These are phyloP conservation scores for Tulasnella sp. DNA, from an alignment of 768 basidiomycete genomes.

Conservation along the genomic window DNA sequence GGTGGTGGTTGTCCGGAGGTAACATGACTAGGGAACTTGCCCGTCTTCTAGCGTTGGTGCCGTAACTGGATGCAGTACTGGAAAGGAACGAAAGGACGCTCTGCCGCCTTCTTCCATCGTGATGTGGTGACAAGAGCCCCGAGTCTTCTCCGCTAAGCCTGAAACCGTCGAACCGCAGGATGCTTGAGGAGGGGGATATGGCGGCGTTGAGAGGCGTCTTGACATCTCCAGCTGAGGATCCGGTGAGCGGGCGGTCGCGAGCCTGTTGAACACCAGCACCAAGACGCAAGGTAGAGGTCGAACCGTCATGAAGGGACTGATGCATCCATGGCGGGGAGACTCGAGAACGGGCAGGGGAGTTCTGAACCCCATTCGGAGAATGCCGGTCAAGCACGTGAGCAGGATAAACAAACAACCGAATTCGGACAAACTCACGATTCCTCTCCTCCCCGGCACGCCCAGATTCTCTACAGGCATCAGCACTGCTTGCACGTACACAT, in stretches of 20 bases:
- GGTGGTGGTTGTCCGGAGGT: background rate
- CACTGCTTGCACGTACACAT: conserved; percentile 14
- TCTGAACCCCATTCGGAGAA: background rate
- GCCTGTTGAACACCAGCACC: background rate
- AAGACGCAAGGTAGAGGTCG: background rate
- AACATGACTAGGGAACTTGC: conserved; percentile 1
- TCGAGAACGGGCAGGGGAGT: conserved; percentile 4
- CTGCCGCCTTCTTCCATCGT: background rate
- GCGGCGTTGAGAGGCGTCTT: background rate
- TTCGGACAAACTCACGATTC: conserved; percentile 5
- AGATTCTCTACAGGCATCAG: conserved; percentile 17
- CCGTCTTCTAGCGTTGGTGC: background rate
- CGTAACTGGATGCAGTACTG: background rate
- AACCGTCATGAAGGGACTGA: background rate
- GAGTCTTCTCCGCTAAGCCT: background rate
- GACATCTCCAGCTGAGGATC: background rate
- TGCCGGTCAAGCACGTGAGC: background rate
- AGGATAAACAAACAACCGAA: background rate
- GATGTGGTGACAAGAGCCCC: background rate
- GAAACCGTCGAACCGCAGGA: conserved; percentile 1
- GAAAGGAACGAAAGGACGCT: background rate
- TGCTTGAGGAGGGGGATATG: background rate
- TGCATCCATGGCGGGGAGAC: conserved; percentile 23
- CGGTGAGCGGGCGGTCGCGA: background rate
- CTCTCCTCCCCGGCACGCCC: background rate